These are phyloP conservation scores for Hirschioporus abietinus DNA, from an alignment of 768 basidiomycete genomes.

Conservation along the genomic window DNA sequence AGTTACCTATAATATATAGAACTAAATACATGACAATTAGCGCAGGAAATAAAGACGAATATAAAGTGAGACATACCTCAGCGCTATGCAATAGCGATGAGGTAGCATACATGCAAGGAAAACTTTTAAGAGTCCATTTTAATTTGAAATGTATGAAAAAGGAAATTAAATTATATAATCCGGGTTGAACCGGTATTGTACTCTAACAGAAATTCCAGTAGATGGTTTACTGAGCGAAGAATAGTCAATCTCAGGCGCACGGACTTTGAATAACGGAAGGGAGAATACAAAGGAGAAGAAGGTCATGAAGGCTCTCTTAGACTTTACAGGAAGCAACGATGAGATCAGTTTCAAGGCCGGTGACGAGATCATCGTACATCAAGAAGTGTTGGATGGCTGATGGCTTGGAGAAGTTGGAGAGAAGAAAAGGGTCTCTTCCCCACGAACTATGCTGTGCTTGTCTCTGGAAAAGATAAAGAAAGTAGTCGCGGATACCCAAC, in stretches of 20 bases:
- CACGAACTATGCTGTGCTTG: conserved; percentile 47
- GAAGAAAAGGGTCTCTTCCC: conserved; percentile 79
- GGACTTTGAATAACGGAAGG: too few species aligned
- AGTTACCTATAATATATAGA: too few species aligned
- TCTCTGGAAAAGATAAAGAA: conserved; percentile 28
- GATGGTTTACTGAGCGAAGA: conserved; percentile 7
- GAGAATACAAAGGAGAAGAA: conserved; percentile 17
- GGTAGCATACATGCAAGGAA: too few species aligned
- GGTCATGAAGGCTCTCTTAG: conserved; percentile 64
- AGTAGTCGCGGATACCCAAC: conserved; percentile 25
- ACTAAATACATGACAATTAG: too few species aligned
- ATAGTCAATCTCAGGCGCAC: background rate
- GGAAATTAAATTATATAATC: too few species aligned
- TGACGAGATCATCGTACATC: conserved; percentile 68
- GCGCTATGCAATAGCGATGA: too few species aligned
- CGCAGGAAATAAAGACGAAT: too few species aligned
- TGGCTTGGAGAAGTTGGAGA: conserved; percentile 80
- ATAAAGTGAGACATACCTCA: too few species aligned
- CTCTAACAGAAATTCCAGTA: conserved; percentile 1
- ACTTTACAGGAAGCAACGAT: conserved; percentile 70
- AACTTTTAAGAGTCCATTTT: too few species aligned
- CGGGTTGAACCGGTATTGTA: too few species aligned
- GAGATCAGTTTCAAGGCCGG: conserved; percentile 75
- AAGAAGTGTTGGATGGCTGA: conserved; percentile 85
- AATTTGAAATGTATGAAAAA: too few species aligned